A percentile compares a stretch with the other conserved stretches of the same genome.
Evolutionary conservation across 768 basidiomycete species (phyloP).

Genomic region (Termitomyces sp.): DNA sequence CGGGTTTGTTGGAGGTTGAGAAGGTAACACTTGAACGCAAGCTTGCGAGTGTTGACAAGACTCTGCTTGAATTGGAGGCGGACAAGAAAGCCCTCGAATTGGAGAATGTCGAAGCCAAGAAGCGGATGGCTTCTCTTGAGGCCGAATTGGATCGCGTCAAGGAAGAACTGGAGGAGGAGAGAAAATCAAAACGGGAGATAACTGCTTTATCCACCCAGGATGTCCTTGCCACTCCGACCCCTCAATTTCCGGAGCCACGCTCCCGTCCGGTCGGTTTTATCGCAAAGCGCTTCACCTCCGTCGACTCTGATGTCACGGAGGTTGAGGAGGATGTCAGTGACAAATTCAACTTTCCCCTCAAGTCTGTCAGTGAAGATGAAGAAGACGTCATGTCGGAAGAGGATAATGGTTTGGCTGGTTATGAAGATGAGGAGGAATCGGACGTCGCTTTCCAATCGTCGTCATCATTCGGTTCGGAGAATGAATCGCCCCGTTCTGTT

Average conservation of each 20-base stretch:
- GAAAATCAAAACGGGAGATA: conserved; percentile 5
- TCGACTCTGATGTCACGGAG: conserved; percentile 63
- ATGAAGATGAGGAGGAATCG: conserved; percentile 66
- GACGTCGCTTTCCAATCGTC: conserved; percentile 44
- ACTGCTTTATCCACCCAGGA: conserved; percentile 17
- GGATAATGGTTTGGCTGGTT: conserved; percentile 55
- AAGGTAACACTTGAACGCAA: conserved; percentile 51
- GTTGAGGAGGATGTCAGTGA: conserved; percentile 52
- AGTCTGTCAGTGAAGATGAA: conserved; percentile 54
- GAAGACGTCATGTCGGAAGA: conserved; percentile 39
- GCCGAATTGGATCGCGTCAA: conserved; percentile 37
- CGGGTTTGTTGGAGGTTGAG: conserved; percentile 62
- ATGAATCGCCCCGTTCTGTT: conserved; percentile 35
- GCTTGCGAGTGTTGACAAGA: conserved; percentile 31
- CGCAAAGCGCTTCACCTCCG: conserved; percentile 44
- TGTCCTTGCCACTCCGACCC: conserved; percentile 41
- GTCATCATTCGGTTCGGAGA: conserved; percentile 51
- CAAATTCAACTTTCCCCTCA: conserved; percentile 42
- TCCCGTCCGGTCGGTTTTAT: conserved; percentile 16
- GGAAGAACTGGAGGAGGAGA: conserved; percentile 25
- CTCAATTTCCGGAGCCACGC: conserved; percentile 26
- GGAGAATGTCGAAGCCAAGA: conserved; percentile 32
- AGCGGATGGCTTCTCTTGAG: conserved; percentile 38
- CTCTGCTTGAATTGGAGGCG: conserved; percentile 19
- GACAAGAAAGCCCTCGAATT: conserved; percentile 26